Percentiles rank a stretch among this genome's conserved stretches.
These are phyloP conservation scores for Naganishia randhawae DNA, from an alignment of 768 basidiomycete species.

Conservation along the genomic window DNA sequence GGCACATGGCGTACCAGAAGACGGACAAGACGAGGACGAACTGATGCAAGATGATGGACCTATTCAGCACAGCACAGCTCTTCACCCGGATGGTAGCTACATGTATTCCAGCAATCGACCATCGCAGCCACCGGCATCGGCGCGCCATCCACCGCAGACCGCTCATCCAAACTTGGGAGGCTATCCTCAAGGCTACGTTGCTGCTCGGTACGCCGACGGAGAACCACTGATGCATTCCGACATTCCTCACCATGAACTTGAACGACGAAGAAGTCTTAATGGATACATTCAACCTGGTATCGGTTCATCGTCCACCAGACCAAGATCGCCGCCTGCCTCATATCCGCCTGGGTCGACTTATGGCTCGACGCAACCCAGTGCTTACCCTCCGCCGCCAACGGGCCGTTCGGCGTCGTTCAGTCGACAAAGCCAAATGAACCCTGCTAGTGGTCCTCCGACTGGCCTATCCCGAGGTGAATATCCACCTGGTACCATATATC, in stretches of 20 bases:
- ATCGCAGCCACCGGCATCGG: not conserved
- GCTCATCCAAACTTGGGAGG: not conserved
- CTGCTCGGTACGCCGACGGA: not conserved
- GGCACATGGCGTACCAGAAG: not conserved
- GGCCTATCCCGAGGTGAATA: slow-evolving; percentile 6
- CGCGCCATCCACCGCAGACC: not conserved
- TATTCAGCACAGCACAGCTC: not conserved
- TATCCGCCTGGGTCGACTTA: slow-evolving; percentile 12
- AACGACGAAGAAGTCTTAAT: not conserved
- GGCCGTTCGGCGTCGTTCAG: not conserved
- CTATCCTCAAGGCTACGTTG: not conserved
- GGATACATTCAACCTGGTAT: slow-evolving; percentile 1
- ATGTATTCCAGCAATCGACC: slow-evolving; percentile 2
- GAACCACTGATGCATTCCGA: not conserved
- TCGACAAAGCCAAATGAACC: not conserved
- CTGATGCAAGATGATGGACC: not conserved
- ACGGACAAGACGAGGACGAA: slow-evolving; percentile 20
- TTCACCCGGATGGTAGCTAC: not conserved
- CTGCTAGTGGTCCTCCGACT: not conserved
- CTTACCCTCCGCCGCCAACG: not conserved
- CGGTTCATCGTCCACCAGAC: not conserved
- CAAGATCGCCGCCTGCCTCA: not conserved
- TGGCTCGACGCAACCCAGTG: not conserved
- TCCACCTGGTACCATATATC: slow-evolving; percentile 13
- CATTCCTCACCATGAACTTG: not conserved